phyloP scores from a whole-genome alignment of 164 flowering plant genomes.

The Liriodendron chinense region DNA sequence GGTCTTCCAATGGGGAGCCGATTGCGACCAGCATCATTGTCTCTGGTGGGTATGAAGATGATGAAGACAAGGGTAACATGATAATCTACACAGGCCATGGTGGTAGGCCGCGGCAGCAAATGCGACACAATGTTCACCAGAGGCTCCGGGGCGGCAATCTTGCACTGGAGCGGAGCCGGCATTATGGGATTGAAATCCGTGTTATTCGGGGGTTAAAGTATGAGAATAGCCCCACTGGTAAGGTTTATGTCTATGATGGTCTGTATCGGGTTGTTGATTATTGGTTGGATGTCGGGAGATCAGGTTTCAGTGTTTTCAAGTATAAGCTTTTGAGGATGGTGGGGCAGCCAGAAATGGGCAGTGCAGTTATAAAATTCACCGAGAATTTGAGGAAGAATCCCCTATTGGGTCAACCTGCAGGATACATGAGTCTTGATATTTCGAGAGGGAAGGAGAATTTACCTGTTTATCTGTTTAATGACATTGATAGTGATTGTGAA shows the following conservation, averaged over 20 bases:
- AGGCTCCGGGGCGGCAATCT: slow-evolving; percentile 82
- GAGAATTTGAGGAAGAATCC: slow-evolving; percentile 44
- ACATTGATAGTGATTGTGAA: slow-evolving; percentile 55
- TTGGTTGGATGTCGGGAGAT: slow-evolving; percentile 85
- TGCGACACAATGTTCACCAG: slow-evolving; percentile 54
- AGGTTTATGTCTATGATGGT: slow-evolving; percentile 88
- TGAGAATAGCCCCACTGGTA: slow-evolving; percentile 43
- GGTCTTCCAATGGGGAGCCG: slow-evolving; percentile 47
- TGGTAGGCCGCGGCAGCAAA: slow-evolving; percentile 48
- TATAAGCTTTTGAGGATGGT: slow-evolving; percentile 64
- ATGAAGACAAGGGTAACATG: slow-evolving; percentile 72
- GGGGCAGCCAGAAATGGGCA: slow-evolving; percentile 86
- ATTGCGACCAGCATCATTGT: slow-evolving; percentile 86
- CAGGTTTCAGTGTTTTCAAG: slow-evolving; percentile 89
- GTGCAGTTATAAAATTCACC: slow-evolving; percentile 55
- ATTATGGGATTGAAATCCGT: slow-evolving; percentile 73
- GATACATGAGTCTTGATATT: slow-evolving; percentile 64
- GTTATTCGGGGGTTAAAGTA: slow-evolving; percentile 78
- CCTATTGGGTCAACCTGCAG: slow-evolving; percentile 46
- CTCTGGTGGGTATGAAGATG: slow-evolving; percentile 92
- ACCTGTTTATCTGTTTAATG: slow-evolving; percentile 71
- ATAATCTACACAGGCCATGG: slow-evolving; percentile 85
- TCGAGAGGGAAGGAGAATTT: slow-evolving; percentile 60
- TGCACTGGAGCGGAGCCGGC: slow-evolving; percentile 81
- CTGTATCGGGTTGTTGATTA: slow-evolving; percentile 59